phyloP scores from a whole-genome alignment of 1,139 yeast genomes.

The Taphrina pruni region DNA sequence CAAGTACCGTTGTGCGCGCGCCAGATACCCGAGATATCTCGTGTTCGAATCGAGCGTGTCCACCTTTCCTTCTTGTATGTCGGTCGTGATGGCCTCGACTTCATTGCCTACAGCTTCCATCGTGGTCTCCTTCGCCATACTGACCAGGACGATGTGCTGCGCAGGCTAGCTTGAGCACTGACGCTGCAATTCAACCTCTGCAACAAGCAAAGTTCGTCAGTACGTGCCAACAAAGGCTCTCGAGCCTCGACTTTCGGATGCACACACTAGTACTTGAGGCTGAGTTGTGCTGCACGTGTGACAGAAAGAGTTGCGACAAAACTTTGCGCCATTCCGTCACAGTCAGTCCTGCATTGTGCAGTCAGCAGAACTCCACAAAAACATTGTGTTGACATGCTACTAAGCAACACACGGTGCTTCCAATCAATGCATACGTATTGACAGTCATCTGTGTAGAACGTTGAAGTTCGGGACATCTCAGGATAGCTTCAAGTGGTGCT shows the following conservation, averaged over 20 bases:
- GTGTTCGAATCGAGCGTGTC: constrained; percentile 41
- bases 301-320: neutral
- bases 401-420: too few relatives aligned
- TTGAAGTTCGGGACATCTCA: too few relatives aligned
- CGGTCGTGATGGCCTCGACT: constrained; percentile 31
- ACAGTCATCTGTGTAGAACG: too few relatives aligned
- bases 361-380: constrained; percentile 10
- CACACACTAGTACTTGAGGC: neutral
- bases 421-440: too few relatives aligned
- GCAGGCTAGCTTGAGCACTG: too few relatives aligned
- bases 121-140: constrained; percentile 18
- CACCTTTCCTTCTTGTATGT: constrained; percentile 40
- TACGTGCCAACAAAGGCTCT: too few relatives aligned
- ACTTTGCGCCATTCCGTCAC: constrained; percentile 1
- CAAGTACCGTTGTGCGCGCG: constrained; percentile 33
- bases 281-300: neutral
- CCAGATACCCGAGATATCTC: constrained; percentile 41
- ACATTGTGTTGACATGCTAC: neutral
- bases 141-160: too few relatives aligned
- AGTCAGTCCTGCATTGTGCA: neutral
- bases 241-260: too few relatives aligned
- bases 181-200: too few relatives aligned
- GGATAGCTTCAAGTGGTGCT: too few relatives aligned
- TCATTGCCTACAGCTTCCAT: constrained; percentile 28
- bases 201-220: too few relatives aligned